Base-by-base conservation (phyloP, 140 eudicot species). In the Bidens hawaiensis region DNA sequence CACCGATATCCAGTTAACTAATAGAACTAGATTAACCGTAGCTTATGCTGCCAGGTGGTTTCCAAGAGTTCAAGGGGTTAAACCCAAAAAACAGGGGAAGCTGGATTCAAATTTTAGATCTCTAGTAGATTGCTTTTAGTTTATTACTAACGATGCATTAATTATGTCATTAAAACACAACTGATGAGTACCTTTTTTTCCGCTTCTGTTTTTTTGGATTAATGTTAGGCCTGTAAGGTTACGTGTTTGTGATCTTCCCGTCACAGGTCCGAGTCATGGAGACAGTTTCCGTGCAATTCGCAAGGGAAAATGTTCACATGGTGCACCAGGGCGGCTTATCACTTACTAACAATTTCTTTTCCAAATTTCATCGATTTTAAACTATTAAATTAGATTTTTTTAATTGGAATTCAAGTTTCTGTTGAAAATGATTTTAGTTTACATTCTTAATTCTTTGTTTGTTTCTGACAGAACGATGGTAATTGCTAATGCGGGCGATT, bases 401-500 rank as follows among this genome's bases (percentile, higher is more conserved):
- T 4, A 15, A 38, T 11, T 12, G 45, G 45, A 38, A 38, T 38
- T 1, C 15, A 12, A 38, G 1, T 38, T 38, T 38, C 11, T 2
- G 45, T 38, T 38, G 13, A 38, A 38, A 38, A 38, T 1, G n/a
- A 4, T 38, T 14, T 38, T 38, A 10, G 12, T 50, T 50, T 10
- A 50, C 56, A 50, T 2, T 18, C 9, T 31, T 31, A 10, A 31
- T 47, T 43, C 25, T 36, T 43, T 51, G 60, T 36, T 43, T 51
- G 60, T 24, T 40, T 38, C 2, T 24, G 9, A 71, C 87, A 90
- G 97, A 75, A 75, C 14, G 57, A 55, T 90, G 95, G 60, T 90
- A 18, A 74, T 90, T 30, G 97, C 97, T 28, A 90, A 90, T 41
- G 97, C 87, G 18, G 97, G 95, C 17, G 97, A 90, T 75, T 88